phyloP scores from a whole-genome alignment of 73 alveolate genomes.

The Halteria grandinella region DNA sequence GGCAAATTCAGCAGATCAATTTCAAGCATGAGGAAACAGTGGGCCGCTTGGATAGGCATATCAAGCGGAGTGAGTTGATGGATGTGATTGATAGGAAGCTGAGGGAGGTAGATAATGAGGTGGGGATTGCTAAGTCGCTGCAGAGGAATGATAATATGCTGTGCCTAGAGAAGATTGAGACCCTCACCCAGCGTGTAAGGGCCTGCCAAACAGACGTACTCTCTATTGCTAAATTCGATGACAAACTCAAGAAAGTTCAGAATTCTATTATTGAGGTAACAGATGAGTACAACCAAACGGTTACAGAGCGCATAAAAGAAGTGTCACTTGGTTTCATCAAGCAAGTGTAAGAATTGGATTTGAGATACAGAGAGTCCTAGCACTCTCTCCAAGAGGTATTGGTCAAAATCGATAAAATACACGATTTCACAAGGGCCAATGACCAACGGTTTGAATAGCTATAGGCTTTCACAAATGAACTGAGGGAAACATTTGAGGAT shows the following conservation, averaged over 20 bases:
- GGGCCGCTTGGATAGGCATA: neutral
- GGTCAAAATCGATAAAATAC: constrained; percentile 16
- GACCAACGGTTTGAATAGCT: constrained; percentile 8
- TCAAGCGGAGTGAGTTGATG: constrained; percentile 8
- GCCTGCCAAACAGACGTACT: constrained; percentile 18
- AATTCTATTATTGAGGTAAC: constrained; percentile 8
- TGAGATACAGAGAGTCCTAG: neutral
- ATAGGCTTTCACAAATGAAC: neutral
- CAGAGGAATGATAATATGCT: constrained; percentile 4
- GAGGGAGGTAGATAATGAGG: constrained; percentile 10
- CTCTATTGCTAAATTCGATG: constrained; percentile 3
- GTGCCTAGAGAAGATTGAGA: constrained; percentile 15
- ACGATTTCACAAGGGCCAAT: constrained; percentile 11
- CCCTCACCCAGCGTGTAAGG: constrained; percentile 6
- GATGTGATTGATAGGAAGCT: neutral
- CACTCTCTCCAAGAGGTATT: neutral
- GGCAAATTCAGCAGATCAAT: neutral
- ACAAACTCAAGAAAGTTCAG: constrained; percentile 3
- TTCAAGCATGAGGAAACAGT: constrained; percentile 10
- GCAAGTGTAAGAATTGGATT: neutral
- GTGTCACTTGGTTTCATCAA: constrained; percentile 6
- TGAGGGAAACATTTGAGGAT: constrained; percentile 23
- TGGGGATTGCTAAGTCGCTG: neutral
- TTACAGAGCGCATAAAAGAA: constrained; percentile 20
- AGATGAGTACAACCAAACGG: constrained; percentile 12